phyloP scores from a whole-genome alignment of 257 asterid species.

The Rubia yunnanensis region DNA sequence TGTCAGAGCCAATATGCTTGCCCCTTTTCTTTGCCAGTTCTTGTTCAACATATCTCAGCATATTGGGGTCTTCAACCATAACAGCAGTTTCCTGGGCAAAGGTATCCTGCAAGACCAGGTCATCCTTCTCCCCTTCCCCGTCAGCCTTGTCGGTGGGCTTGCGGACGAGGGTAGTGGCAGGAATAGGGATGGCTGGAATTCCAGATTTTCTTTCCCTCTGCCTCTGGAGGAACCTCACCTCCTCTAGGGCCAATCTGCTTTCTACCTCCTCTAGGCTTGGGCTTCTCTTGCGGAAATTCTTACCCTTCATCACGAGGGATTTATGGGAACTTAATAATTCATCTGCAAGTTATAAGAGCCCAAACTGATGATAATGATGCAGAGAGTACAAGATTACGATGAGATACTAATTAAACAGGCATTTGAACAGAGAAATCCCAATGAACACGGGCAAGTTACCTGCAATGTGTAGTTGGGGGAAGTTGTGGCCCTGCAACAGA shows the following conservation, averaged over 20 bases:
- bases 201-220: slow-evolving; percentile 86
- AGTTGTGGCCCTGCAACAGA: no score
- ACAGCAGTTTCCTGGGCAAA: slow-evolving; percentile 99
- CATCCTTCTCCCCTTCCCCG: slow-evolving; percentile 84
- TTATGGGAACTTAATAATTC: no score
- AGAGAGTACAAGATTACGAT: no score
- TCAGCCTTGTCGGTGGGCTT: slow-evolving; percentile 46
- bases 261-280: slow-evolving; percentile 31
- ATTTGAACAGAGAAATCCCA: no score
- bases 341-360: no score
- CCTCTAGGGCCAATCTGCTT: slow-evolving; percentile 55
- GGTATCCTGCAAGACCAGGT: slow-evolving; percentile 91
- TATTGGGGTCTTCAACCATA: slow-evolving; percentile 93
- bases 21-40: slow-evolving; percentile 92
- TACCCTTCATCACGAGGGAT: slow-evolving; percentile 34
- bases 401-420: no score
- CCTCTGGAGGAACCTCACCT: slow-evolving; percentile 86
- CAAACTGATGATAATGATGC: no score
- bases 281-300: slow-evolving; percentile 77
- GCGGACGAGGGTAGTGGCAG: slow-evolving; percentile 33
- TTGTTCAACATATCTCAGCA: slow-evolving; percentile 87
- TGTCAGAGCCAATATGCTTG: slow-evolving; percentile 40
- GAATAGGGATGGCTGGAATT: slow-evolving; percentile 53
- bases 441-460: no score
- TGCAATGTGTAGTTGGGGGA: no score